A percentile compares a stretch with the other conserved stretches of the same genome.
Conservation (phyloP, 768 basidiomycete genomes). For the Suillus bovinus region DNA sequence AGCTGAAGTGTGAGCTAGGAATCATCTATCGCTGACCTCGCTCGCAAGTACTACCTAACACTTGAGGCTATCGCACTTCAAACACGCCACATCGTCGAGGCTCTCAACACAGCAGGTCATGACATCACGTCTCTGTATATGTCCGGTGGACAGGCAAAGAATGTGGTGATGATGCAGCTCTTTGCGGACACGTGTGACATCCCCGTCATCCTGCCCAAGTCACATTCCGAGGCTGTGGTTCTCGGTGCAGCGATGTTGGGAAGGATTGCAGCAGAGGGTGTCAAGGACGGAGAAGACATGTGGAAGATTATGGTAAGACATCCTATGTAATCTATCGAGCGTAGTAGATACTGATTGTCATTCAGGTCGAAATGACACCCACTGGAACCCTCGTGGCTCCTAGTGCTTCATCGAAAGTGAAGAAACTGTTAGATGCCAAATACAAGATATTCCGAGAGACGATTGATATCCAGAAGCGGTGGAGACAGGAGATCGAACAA, state of each 20-base stretch:
- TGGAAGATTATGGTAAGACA: conserved; percentile 89
- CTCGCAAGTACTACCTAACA: conserved; percentile 86
- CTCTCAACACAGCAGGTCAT: conserved; percentile 88
- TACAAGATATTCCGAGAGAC: conserved; percentile 91
- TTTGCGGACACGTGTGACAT: conserved; percentile 84
- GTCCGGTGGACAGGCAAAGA: conserved; percentile 93
- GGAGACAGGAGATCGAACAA: conserved; percentile 79
- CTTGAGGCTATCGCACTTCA: conserved; percentile 94
- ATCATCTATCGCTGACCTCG: conserved; percentile 74
- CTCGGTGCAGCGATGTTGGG: conserved; percentile 94
- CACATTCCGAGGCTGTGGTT: conserved; percentile 80
- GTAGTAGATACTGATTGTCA: background rate
- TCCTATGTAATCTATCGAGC: background rate
- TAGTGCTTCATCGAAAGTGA: conserved; percentile 58
- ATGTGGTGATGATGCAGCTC: conserved; percentile 83
- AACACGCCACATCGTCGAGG: conserved; percentile 90
- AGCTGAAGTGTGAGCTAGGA: conserved; percentile 44
- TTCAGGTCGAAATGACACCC: conserved; percentile 90
- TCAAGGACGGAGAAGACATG: conserved; percentile 58
- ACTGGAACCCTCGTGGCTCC: conserved; percentile 73
- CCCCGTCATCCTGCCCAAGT: conserved; percentile 80
- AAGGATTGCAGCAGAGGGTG: conserved; percentile 72
- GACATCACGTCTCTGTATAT: conserved; percentile 85
- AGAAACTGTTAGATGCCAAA: conserved; percentile 83
- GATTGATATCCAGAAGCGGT: conserved; percentile 88